phyloP scores from a whole-genome alignment of 805 yeast species.

The Teunomyces cretensis region DNA sequence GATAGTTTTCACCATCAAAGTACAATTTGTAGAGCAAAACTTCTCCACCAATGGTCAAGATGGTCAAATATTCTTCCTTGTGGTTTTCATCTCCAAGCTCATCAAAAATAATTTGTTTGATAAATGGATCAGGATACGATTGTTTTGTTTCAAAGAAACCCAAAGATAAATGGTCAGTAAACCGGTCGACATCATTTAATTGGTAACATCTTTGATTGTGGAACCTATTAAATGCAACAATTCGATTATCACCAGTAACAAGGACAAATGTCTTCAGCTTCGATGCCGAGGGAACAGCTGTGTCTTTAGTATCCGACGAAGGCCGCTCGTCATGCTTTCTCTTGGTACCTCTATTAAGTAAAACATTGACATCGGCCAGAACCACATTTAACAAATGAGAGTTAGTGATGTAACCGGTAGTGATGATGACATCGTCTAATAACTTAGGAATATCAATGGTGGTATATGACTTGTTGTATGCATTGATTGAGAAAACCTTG shows the following conservation, averaged over 20 bases:
- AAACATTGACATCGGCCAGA: conserved; percentile 27
- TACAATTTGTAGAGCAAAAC: conserved; percentile 62
- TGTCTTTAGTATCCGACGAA: conserved; percentile 9
- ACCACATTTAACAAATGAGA: conserved; percentile 49
- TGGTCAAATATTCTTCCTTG: conserved; percentile 63
- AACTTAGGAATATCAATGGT: conserved; percentile 41
- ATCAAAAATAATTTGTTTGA: conserved; percentile 64
- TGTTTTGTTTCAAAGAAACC: conserved; percentile 51
- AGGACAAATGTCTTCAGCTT: conserved; percentile 53
- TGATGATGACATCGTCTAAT: conserved; percentile 52
- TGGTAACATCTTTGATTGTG: conserved; percentile 55
- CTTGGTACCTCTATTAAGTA: conserved; percentile 31
- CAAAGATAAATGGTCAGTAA: conserved; percentile 43
- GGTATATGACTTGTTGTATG: conserved; percentile 34
- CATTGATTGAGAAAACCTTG: conserved; percentile 46
- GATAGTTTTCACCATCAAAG: conserved; percentile 45
- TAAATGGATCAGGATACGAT: conserved; percentile 67
- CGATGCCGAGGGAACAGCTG: conserved; percentile 13
- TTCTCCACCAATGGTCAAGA: conserved; percentile 82
- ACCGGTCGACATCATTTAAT: conserved; percentile 47
- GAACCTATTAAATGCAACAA: conserved; percentile 60
- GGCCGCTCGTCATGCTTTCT: conserved; percentile 21
- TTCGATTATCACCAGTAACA: conserved; percentile 75
- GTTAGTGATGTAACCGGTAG: conserved; percentile 64
- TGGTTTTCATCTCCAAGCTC: conserved; percentile 58